Conservation (phyloP, 192 early-diverging fungal species). For the Coemansia sp. region DNA sequence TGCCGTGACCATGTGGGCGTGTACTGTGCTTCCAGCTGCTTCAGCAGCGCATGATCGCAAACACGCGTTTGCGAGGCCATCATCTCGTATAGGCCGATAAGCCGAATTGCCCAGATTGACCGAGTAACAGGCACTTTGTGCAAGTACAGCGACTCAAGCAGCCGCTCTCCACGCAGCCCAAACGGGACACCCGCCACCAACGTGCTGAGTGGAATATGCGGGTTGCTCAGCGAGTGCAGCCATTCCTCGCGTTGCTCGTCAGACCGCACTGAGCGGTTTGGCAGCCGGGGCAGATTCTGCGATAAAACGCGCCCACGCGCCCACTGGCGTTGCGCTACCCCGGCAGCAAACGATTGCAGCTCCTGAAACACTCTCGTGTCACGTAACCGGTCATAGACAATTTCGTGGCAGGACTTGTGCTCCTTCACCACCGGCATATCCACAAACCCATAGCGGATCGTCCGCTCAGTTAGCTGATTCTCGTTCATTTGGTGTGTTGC, state of each 20-base stretch:
- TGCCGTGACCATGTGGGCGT: constrained; percentile 42
- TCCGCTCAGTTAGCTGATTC: constrained; percentile 58
- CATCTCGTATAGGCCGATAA: constrained; percentile 66
- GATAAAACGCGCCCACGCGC: constrained; percentile 12
- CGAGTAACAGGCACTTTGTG: constrained; percentile 60
- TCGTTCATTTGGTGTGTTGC: constrained; percentile 44
- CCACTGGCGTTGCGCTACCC: constrained; percentile 32
- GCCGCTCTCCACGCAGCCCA: constrained; percentile 58
- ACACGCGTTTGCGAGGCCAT: constrained; percentile 30
- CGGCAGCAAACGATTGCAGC: constrained; percentile 42
- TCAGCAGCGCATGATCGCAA: constrained; percentile 21
- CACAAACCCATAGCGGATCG: constrained; percentile 65
- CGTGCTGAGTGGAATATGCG: constrained; percentile 35
- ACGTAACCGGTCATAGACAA: constrained; percentile 39
- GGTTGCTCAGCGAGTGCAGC: constrained; percentile 39
- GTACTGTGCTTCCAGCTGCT: constrained; percentile 18
- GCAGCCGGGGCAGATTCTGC: constrained; percentile 13
- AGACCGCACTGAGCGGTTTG: constrained; percentile 19
- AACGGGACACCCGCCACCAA: constrained; percentile 32
- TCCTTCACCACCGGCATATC: constrained; percentile 54
- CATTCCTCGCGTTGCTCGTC: constrained; percentile 46
- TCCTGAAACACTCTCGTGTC: constrained; percentile 42
- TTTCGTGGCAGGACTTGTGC: constrained; percentile 30
- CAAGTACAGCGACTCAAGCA: constrained; percentile 57
- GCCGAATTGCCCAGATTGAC: constrained; percentile 70